phyloP scores from a whole-genome alignment of 305 asterid species.

The Fraxinus baroniana region DNA sequence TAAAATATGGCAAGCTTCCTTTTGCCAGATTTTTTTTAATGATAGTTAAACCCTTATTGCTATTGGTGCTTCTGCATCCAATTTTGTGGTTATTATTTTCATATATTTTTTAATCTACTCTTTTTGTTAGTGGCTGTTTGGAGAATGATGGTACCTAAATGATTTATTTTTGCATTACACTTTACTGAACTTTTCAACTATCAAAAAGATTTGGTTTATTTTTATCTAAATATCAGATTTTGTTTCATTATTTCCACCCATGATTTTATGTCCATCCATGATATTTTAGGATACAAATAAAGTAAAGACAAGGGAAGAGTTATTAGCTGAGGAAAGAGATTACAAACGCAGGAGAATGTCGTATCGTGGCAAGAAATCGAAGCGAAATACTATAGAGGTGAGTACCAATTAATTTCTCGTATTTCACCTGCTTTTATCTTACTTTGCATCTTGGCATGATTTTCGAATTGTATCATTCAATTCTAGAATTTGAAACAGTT shows the following conservation, averaged over 20 bases:
- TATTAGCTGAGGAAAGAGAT: constrained; percentile 98
- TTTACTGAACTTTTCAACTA: not conserved
- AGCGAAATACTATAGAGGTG: constrained; percentile 72
- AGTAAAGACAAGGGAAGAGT: constrained; percentile 76
- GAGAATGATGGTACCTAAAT: not conserved
- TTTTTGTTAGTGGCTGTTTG: not conserved
- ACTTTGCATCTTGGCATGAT: not conserved
- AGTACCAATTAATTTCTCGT: not conserved
- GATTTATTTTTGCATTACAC: not conserved
- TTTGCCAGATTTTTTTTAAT: not conserved
- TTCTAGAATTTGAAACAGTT: not conserved
- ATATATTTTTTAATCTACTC: not conserved
- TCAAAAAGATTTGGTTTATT: not conserved
- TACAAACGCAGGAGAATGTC: constrained; percentile 96
- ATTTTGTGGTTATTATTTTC: not conserved
- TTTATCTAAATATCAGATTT: not conserved
- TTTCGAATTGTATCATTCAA: not conserved
- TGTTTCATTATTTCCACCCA: not conserved
- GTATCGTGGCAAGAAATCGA: constrained; percentile 87
- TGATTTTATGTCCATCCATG: constrained; percentile 1
- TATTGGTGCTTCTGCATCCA: not conserved
- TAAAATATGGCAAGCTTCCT: not conserved
- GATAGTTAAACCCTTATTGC: not conserved
- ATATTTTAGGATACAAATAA: constrained; percentile 55
- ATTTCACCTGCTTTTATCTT: constrained; percentile 8